phyloP scores from a whole-genome alignment of 768 basidiomycete species.

The Daedalea quercina region DNA sequence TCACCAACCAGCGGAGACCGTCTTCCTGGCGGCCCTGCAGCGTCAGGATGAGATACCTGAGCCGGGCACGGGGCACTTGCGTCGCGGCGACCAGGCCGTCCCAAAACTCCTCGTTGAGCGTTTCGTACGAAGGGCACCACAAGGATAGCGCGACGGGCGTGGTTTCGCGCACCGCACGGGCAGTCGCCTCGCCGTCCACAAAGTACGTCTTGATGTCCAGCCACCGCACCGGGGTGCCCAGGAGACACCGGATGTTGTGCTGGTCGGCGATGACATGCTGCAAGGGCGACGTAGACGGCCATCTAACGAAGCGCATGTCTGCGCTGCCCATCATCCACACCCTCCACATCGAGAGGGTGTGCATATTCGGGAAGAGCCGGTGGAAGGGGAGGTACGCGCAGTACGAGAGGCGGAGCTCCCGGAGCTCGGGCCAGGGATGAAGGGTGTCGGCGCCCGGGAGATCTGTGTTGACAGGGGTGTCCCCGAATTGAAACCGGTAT shows the following conservation, averaged over 20 bases:
- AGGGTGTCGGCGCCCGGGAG: not conserved
- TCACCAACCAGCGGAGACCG: not conserved
- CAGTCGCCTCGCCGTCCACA: not conserved
- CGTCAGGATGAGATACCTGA: not conserved
- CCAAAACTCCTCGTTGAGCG: not conserved
- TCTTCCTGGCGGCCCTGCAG: not conserved
- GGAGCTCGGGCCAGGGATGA: not conserved
- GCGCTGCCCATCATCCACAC: not conserved
- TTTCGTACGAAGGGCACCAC: not conserved
- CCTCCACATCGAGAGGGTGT: not conserved
- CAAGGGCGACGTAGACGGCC: not conserved
- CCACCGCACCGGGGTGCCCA: not conserved
- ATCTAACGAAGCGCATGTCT: not conserved
- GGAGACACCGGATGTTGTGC: not conserved
- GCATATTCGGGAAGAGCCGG: not conserved
- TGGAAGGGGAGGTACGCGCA: not conserved
- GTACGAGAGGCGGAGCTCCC: not conserved
- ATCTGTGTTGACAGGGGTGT: not conserved
- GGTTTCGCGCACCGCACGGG: not conserved
- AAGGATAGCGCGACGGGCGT: not conserved
- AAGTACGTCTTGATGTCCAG: not conserved
- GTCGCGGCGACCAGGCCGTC: not conserved
- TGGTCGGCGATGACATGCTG: not conserved
- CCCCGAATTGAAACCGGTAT: not conserved
- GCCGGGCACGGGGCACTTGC: not conserved